Percentiles rank a stretch among this genome's conserved stretches.
Evolutionary conservation across 768 basidiomycete genomes (phyloP).

Genomic region (Mycena filopes): DNA sequence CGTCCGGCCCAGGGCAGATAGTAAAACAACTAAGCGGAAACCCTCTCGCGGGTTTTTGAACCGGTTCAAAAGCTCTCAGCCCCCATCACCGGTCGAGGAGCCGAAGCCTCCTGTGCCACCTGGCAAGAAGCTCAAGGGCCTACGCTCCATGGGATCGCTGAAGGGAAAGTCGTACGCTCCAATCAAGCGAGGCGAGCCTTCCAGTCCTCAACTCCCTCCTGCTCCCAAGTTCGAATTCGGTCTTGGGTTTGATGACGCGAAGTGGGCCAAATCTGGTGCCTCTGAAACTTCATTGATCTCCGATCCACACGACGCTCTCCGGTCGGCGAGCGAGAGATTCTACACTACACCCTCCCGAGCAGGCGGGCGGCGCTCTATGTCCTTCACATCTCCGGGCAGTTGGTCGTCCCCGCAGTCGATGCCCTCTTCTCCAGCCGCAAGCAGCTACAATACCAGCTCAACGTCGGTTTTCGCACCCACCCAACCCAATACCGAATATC

Average conservation of each 20-base stretch:
- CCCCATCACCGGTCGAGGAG: slow-evolving; percentile 55
- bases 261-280: slow-evolving; percentile 56
- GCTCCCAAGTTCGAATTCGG: slow-evolving; percentile 65
- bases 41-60: slow-evolving; percentile 75
- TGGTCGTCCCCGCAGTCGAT: slow-evolving; percentile 47
- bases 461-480: slow-evolving; percentile 43
- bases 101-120: slow-evolving; percentile 44
- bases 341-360: slow-evolving; percentile 54
- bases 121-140: slow-evolving; percentile 71
- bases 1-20: slow-evolving; percentile 45
- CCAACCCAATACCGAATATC: slow-evolving; percentile 56
- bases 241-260: slow-evolving; percentile 64
- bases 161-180: slow-evolving; percentile 59
- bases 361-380: slow-evolving; percentile 77
- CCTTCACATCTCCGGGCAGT: slow-evolving; percentile 65
- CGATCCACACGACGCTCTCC: slow-evolving; percentile 39
- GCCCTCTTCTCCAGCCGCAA: slow-evolving; percentile 64
- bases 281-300: slow-evolving; percentile 38
- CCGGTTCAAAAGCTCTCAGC: slow-evolving; percentile 64
- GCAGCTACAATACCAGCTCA: slow-evolving; percentile 48
- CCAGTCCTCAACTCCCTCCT: slow-evolving; percentile 65
- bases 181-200: slow-evolving; percentile 49
- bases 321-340: slow-evolving; percentile 47
- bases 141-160: slow-evolving; percentile 86
- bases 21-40: slow-evolving; percentile 61